Percentiles rank a stretch among this genome's conserved stretches.
phyloP scores from a whole-genome alignment of 2,329 filamentous ascomycete species.

The Penicillium oxalicum region DNA sequence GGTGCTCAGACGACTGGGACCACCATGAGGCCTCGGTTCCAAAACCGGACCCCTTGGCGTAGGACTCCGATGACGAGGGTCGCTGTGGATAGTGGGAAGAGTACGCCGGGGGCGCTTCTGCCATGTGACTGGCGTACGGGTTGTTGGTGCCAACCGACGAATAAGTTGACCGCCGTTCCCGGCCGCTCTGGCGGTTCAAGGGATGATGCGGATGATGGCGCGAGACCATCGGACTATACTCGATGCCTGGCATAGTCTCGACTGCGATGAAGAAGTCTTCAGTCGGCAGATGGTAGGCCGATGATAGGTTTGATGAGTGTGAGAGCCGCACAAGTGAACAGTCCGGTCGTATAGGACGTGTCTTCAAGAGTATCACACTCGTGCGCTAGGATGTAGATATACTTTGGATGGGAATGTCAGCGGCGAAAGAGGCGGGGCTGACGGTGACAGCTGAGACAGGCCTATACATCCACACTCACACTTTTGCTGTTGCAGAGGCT shows the following conservation, averaged over 20 bases:
- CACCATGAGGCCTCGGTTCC: conserved; percentile 11
- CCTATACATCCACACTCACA: no score
- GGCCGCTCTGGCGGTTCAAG: conserved; percentile 10
- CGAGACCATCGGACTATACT: conserved; percentile 20
- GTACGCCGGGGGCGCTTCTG: conserved; percentile 17
- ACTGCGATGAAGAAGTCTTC: no score
- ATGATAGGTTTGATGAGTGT: no score
- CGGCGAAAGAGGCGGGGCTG: no score
- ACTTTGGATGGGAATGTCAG: no score
- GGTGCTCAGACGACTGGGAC: conserved; percentile 21
- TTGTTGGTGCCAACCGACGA: conserved; percentile 17
- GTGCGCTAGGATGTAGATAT: no score
- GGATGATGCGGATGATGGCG: conserved; percentile 19
- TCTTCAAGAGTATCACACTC: no score
- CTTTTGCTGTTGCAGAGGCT: no score
- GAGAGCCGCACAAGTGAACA: no score
- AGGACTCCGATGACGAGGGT: conserved; percentile 17
- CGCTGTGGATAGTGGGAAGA: conserved; percentile 6
- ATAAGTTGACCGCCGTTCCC: conserved; percentile 6
- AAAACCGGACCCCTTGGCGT: conserved; percentile 18
- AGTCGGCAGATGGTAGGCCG: not conserved
- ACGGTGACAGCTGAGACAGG: no score
- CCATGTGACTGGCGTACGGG: conserved; percentile 25
- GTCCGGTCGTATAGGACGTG: no score
- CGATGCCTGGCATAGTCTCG: conserved; percentile 14